Conservation (phyloP, 1,139 yeast species). For the Magnusiomyces suaveolens region DNA sequence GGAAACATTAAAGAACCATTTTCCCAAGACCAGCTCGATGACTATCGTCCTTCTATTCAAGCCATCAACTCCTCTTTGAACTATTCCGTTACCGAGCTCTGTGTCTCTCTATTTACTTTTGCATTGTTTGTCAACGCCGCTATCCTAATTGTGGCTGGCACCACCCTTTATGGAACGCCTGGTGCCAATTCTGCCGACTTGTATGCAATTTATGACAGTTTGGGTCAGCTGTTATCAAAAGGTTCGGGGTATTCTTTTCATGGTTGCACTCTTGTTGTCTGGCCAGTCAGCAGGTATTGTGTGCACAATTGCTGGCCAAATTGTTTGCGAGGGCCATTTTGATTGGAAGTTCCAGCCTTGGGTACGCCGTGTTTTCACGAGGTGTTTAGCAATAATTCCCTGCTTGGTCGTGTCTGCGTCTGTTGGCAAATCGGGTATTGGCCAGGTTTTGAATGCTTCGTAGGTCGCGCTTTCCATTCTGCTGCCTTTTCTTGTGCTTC, state of each 20-base stretch:
- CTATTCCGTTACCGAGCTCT: conserved; percentile 66
- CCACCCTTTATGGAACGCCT: conserved; percentile 58
- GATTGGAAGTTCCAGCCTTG: conserved; percentile 83
- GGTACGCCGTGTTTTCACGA: conserved; percentile 69
- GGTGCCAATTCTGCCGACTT: conserved; percentile 82
- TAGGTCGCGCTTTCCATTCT: conserved; percentile 67
- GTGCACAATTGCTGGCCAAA: conserved; percentile 95
- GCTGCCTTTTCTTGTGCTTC: conserved; percentile 67
- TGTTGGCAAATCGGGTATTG: conserved; percentile 79
- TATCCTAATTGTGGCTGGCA: conserved; percentile 75
- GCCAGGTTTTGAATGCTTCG: conserved; percentile 65
- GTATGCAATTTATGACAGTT: conserved; percentile 69
- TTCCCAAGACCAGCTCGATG: conserved; percentile 24
- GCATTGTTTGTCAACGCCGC: conserved; percentile 83
- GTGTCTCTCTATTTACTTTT: conserved; percentile 63
- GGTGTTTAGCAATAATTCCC: conserved; percentile 80
- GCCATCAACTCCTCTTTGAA: conserved; percentile 64
- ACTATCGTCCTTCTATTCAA: conserved; percentile 55
- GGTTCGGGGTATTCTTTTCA: conserved; percentile 90
- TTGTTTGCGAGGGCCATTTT: conserved; percentile 90
- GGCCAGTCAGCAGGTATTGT: conserved; percentile 98
- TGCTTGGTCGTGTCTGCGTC: conserved; percentile 69
- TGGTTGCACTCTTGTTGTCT: conserved; percentile 83
- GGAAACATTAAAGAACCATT: conserved; percentile 39
- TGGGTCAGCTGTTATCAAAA: conserved; percentile 66